Conservation (phyloP, 345 rosid genomes). For the Turnera subulata region DNA sequence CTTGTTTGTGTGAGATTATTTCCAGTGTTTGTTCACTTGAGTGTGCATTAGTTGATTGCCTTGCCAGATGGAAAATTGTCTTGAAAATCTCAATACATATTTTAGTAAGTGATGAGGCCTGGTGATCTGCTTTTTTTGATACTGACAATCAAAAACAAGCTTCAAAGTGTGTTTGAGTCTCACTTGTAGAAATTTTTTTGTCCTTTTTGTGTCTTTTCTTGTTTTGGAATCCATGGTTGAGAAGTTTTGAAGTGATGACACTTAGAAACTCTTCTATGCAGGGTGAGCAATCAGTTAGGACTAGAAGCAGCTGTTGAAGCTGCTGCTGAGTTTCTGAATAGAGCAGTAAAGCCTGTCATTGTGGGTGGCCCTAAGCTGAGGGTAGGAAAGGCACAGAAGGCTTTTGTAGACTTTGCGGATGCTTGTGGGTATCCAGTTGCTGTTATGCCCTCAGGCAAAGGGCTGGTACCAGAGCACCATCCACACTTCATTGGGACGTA, state of each 20-base stretch:
- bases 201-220: too few species aligned
- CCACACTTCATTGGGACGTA: slow-evolving; percentile 69
- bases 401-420: slow-evolving; percentile 49
- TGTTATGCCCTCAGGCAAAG: slow-evolving; percentile 69
- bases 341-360: slow-evolving; percentile 71
- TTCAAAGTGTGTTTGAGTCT: too few species aligned
- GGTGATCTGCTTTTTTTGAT: neutral
- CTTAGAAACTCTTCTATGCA: slow-evolving; percentile 20
- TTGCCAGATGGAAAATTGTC: too few species aligned
- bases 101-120: too few species aligned
- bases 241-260: neutral
- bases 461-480: slow-evolving; percentile 56
- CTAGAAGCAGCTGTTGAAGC: slow-evolving; percentile 76
- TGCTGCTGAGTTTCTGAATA: slow-evolving; percentile 54
- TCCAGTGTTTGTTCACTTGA: too few species aligned
- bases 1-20: too few species aligned
- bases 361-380: slow-evolving; percentile 65
- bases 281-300: slow-evolving; percentile 60
- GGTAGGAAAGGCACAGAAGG: slow-evolving; percentile 50
- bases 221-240: too few species aligned
- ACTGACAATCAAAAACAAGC: too few species aligned
- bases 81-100: too few species aligned
- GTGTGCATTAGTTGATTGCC: too few species aligned
- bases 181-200: too few species aligned
- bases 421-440: slow-evolving; percentile 54